Conservation (phyloP, 2,329 filamentous ascomycete genomes). For the Anisogramma anomala region DNA sequence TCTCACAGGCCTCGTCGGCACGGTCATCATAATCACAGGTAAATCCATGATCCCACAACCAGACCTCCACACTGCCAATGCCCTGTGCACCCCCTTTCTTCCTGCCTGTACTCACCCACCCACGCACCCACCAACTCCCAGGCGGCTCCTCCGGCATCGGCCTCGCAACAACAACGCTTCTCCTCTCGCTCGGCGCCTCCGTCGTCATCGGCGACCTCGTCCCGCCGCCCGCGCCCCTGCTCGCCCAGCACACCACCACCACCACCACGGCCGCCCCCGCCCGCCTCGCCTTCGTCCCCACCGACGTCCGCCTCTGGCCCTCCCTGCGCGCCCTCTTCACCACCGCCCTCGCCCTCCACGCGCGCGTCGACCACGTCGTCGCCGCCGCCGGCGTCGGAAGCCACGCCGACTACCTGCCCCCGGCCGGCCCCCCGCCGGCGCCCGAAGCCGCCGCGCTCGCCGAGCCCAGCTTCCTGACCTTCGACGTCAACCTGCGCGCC, state of each 20-base stretch:
- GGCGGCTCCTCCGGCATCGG: slow-evolving; percentile 3
- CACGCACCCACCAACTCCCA: not conserved
- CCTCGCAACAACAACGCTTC: not conserved
- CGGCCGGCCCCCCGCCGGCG: too few relatives aligned
- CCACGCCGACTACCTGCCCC: not conserved
- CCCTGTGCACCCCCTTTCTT: too few relatives aligned
- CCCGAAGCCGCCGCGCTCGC: not conserved
- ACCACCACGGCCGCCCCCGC: too few relatives aligned
- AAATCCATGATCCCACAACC: not conserved
- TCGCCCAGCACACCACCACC: not conserved
- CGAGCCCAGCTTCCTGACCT: not conserved
- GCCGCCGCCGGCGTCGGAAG: not conserved
- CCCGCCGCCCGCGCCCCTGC: not conserved
- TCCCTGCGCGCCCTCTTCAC: not conserved
- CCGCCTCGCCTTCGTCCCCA: not conserved
- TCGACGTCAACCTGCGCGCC: slow-evolving; percentile 26
- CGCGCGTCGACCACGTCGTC: slow-evolving; percentile 1
- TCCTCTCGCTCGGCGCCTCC: slow-evolving; percentile 2
- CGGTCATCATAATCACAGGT: not conserved
- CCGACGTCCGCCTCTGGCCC: not conserved
- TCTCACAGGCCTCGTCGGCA: not conserved
- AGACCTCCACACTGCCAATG: not conserved
- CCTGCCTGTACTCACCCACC: not conserved
- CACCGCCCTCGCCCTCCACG: not conserved
- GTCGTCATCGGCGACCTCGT: not conserved